These are phyloP conservation scores for Penicillium macrosclerotiorum DNA, from an alignment of 495 filamentous ascomycete genomes.

Conservation along the genomic window DNA sequence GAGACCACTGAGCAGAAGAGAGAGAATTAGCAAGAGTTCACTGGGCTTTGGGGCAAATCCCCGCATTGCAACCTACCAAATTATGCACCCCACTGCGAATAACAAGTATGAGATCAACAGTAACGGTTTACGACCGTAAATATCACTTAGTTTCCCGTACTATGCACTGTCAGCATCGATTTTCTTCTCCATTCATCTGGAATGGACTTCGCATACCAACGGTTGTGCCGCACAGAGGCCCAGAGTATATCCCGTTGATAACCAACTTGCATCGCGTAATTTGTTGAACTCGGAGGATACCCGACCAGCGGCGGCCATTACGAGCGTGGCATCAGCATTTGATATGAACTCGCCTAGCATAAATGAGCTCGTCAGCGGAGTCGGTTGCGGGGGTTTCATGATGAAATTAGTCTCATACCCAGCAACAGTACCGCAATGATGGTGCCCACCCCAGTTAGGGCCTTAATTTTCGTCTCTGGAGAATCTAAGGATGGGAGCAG, in stretches of 20 bases:
- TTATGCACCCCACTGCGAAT: conserved; percentile 41
- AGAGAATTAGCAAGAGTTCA: too few relatives aligned
- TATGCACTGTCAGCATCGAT: conserved; percentile 9
- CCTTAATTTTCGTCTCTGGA: conserved; percentile 4
- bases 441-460: conserved; percentile 23
- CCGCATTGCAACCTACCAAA: too few relatives aligned
- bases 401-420: conserved; percentile 14
- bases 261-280: conserved; percentile 59
- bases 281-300: conserved; percentile 68
- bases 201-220: conserved; percentile 31
- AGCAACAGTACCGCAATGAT: conserved; percentile 38
- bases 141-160: conserved; percentile 48
- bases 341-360: conserved; percentile 67
- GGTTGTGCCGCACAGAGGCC: conserved; percentile 60
- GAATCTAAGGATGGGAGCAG: conserved; percentile 5
- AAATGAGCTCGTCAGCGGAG: too few relatives aligned
- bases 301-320: conserved; percentile 59
- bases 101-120: conserved; percentile 41
- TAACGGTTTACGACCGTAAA: conserved; percentile 45
- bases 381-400: background rate
- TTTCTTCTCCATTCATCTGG: too few relatives aligned
- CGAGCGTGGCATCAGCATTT: conserved; percentile 59
- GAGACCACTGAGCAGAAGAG: conserved; percentile 51
- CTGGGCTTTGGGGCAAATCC: too few relatives aligned
- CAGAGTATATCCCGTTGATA: conserved; percentile 63